Evolutionary conservation across 2,329 filamentous ascomycete genomes (phyloP).

Genomic region (Chrysosporium keratinophilum): DNA sequence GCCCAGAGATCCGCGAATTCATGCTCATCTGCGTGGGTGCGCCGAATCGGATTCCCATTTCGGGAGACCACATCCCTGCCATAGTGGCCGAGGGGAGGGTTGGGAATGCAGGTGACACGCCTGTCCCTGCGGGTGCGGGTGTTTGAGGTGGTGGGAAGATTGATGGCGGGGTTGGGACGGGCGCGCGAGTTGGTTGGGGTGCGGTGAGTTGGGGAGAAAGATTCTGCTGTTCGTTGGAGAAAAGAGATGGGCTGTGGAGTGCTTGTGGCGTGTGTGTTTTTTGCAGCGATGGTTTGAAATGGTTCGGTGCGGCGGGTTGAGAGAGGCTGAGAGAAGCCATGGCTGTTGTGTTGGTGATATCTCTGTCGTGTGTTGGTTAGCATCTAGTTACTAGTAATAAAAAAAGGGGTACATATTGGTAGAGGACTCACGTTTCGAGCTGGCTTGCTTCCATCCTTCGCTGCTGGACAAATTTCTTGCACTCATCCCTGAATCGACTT

Average conservation of each 20-base stretch:
- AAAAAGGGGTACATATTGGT: neutral
- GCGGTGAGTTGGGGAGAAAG: constrained; percentile 34
- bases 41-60: constrained; percentile 70
- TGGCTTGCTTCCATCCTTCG: constrained; percentile 69
- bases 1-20: neutral
- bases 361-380: constrained; percentile 29
- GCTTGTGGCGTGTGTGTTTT: constrained; percentile 34
- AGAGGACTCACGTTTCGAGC: constrained; percentile 56
- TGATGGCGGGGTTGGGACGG: constrained; percentile 42
- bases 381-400: neutral
- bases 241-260: constrained; percentile 30
- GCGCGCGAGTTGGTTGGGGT: constrained; percentile 36
- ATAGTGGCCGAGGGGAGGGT: constrained; percentile 25
- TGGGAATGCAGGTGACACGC: constrained; percentile 6
- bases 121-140: neutral
- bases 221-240: constrained; percentile 22
- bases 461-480: constrained; percentile 66
- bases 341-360: constrained; percentile 45
- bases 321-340: constrained; percentile 49
- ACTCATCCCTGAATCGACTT: constrained; percentile 70
- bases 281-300: constrained; percentile 28
- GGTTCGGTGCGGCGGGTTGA: constrained; percentile 25
- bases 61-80: constrained; percentile 62
- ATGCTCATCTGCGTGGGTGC: constrained; percentile 25
- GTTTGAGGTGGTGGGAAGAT: constrained; percentile 22